These are phyloP conservation scores for Zymoseptoria passerinii DNA, from an alignment of 2,329 filamentous ascomycete species.

Conservation along the genomic window DNA sequence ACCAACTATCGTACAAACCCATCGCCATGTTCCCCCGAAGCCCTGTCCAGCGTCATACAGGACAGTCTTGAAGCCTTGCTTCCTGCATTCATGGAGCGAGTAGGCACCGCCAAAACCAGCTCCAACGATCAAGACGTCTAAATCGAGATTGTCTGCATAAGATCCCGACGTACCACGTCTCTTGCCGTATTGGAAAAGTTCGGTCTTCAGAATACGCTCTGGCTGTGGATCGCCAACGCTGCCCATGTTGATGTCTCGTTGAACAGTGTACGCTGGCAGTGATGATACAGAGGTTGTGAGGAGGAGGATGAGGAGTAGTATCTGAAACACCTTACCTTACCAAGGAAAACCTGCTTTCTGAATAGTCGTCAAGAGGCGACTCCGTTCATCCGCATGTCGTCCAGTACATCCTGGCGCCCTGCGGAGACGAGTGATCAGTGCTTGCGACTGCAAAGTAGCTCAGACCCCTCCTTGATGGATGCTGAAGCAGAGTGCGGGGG, in stretches of 20 bases:
- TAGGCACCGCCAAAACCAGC: slow-evolving; percentile 39
- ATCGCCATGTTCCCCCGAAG: slow-evolving; percentile 31
- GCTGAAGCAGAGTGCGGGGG: background rate
- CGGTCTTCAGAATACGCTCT: slow-evolving; percentile 21
- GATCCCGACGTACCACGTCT: slow-evolving; percentile 15
- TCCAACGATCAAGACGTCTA: slow-evolving; percentile 30
- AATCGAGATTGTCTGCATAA: slow-evolving; percentile 24
- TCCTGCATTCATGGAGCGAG: slow-evolving; percentile 34
- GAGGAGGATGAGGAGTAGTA: background rate
- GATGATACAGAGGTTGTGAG: background rate
- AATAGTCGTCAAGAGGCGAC: background rate
- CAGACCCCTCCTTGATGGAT: background rate
- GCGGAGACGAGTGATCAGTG: background rate
- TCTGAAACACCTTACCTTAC: background rate
- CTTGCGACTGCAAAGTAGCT: background rate
- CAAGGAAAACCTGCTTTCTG: background rate
- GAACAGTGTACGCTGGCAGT: background rate
- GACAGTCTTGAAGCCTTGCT: slow-evolving; percentile 24
- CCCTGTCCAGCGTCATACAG: slow-evolving; percentile 28
- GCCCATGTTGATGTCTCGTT: slow-evolving; percentile 11
- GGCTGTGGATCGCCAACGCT: slow-evolving; percentile 15
- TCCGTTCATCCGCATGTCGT: background rate
- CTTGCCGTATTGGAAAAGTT: slow-evolving; percentile 18
- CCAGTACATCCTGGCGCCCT: background rate
- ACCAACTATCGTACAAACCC: slow-evolving; percentile 7